Conservation (phyloP, 1,139 yeast species). For the Blastobotrys niveus region DNA sequence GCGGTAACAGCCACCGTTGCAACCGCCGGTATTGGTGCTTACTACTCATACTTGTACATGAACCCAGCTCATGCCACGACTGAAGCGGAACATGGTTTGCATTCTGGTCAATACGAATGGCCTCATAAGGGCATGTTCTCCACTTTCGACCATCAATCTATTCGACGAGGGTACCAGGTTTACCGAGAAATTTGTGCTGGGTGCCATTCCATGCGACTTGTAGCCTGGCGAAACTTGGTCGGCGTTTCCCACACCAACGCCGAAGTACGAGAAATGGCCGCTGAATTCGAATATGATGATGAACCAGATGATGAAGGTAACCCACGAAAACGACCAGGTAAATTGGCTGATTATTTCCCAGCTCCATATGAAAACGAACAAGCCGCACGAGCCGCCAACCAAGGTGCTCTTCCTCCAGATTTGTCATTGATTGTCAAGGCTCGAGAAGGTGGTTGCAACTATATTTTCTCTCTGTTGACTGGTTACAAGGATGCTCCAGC, state of each 20-base stretch:
- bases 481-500: constrained; percentile 99
- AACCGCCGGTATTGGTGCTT: constrained; percentile 32
- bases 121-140: constrained; percentile 84
- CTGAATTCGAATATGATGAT: constrained; percentile 95
- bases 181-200: constrained; percentile 99
- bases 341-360: constrained; percentile 91
- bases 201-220: constrained; percentile 94
- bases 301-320: constrained; percentile 99
- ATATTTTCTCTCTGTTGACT: constrained; percentile 88
- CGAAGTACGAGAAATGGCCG: constrained; percentile 92
- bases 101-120: constrained; percentile 91
- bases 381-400: constrained; percentile 99
- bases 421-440: constrained; percentile 96
- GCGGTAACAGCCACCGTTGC: constrained; percentile 31
- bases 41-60: constrained; percentile 30
- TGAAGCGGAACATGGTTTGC: constrained; percentile 98
- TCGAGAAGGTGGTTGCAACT: constrained; percentile 97
- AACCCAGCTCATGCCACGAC: constrained; percentile 85
- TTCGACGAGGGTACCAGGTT: constrained; percentile 99
- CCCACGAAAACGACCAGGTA: constrained; percentile 98
- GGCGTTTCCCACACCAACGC: constrained; percentile 91
- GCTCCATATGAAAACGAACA: constrained; percentile 96
- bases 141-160: constrained; percentile 91
- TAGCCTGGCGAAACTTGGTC: constrained; percentile 97
- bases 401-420: constrained; percentile 99